Percentiles rank a stretch among this genome's conserved stretches.
phyloP scores from a whole-genome alignment of 257 asterid genomes.

The Solanum corneliomulleri region DNA sequence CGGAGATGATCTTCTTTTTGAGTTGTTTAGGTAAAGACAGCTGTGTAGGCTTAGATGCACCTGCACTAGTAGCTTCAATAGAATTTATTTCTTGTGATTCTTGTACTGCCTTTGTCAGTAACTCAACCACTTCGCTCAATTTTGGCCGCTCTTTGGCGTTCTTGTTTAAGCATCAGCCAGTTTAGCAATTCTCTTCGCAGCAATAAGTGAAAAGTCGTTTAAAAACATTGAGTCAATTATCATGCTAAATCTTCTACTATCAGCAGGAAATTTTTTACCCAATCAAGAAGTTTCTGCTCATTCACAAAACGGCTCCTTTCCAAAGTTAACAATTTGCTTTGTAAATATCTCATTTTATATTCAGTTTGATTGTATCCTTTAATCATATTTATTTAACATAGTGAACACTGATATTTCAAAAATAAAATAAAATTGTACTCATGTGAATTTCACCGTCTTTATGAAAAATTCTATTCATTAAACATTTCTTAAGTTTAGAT shows the following conservation, averaged over 20 bases:
- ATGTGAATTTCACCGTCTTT: too few relatives aligned
- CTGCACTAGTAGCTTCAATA: constrained; percentile 1
- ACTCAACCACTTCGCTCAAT: constrained; percentile 56
- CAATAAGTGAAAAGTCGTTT: constrained; percentile 40
- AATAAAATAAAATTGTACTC: too few relatives aligned
- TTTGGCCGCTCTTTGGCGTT: constrained; percentile 62
- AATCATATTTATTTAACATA: too few relatives aligned
- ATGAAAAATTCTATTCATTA: too few relatives aligned
- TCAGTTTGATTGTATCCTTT: too few relatives aligned
- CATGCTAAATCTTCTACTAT: constrained; percentile 49
- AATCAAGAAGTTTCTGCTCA: constrained; percentile 70
- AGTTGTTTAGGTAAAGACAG: not conserved
- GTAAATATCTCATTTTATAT: too few relatives aligned
- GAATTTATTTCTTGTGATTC: constrained; percentile 43
- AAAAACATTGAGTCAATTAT: constrained; percentile 63
- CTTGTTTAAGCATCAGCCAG: constrained; percentile 74
- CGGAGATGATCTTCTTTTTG: not conserved
- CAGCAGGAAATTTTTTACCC: constrained; percentile 70
- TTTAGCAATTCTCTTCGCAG: constrained; percentile 61
- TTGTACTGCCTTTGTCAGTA: constrained; percentile 51
- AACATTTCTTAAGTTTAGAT: too few relatives aligned
- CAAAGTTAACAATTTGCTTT: too few relatives aligned
- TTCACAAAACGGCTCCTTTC: constrained; percentile 44
- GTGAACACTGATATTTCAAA: too few relatives aligned
- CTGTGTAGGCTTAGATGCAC: constrained; percentile 8